Percentiles rank a stretch among this genome's conserved stretches.
Conservation (phyloP, 257 asterid genomes). For the Solanum tacnaense region DNA sequence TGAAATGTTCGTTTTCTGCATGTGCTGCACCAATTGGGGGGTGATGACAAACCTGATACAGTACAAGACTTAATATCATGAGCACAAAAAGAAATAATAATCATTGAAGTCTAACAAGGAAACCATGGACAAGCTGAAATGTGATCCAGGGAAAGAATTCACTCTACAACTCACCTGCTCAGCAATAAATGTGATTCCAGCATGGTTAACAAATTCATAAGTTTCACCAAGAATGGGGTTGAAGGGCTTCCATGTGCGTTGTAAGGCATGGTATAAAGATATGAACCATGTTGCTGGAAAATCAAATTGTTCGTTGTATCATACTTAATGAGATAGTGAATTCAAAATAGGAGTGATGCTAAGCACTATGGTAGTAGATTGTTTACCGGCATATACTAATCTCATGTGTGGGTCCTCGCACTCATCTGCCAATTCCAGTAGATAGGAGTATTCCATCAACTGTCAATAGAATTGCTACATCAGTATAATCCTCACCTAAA, state of each 20-base stretch:
- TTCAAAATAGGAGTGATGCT: not conserved
- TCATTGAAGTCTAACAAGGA: not conserved
- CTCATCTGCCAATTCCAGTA: slow-evolving; percentile 85
- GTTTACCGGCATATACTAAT: slow-evolving; percentile 62
- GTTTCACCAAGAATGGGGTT: slow-evolving; percentile 99
- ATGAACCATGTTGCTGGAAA: slow-evolving; percentile 91
- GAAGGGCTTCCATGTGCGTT: slow-evolving; percentile 99
- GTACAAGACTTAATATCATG: not conserved
- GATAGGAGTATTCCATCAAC: slow-evolving; percentile 91
- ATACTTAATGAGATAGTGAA: not conserved
- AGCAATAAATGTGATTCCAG: slow-evolving; percentile 70
- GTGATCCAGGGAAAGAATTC: not conserved
- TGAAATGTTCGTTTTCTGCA: slow-evolving; percentile 89
- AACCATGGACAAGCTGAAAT: not conserved
- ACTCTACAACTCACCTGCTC: slow-evolving; percentile 56
- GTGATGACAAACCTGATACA: slow-evolving; percentile 55
- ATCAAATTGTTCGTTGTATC: slow-evolving; percentile 1
- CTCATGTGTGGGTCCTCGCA: slow-evolving; percentile 96
- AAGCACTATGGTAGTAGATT: not conserved
- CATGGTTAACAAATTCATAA: slow-evolving; percentile 82
- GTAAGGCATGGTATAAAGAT: slow-evolving; percentile 82
- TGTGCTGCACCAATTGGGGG: slow-evolving; percentile 99
- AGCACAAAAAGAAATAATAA: not conserved
- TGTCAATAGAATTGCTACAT: slow-evolving; percentile 19
- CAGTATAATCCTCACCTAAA: not conserved